Conservation (phyloP, 768 basidiomycete genomes). For the Melanogaster broomeanus region DNA sequence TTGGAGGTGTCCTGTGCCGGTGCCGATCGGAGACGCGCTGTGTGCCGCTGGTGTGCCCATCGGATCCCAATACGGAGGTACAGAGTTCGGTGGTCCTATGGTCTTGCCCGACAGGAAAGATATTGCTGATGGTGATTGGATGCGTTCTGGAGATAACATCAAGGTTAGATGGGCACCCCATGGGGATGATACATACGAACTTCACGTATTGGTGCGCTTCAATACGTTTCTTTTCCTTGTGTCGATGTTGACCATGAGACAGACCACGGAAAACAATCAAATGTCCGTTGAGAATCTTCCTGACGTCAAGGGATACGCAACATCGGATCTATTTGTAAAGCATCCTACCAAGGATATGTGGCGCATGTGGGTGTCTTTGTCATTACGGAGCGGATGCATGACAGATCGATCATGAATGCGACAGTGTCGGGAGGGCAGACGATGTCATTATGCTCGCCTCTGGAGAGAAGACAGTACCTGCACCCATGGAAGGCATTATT, state of each 20-base stretch:
- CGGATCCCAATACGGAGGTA: slow-evolving; percentile 16
- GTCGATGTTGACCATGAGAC: slow-evolving; percentile 1
- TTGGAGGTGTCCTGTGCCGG: slow-evolving; percentile 12
- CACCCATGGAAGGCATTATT: slow-evolving; percentile 29
- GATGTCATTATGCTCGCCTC: slow-evolving; percentile 33
- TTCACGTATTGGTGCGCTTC: slow-evolving; percentile 11
- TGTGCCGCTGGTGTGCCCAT: slow-evolving; percentile 17
- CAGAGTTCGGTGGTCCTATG: slow-evolving; percentile 17
- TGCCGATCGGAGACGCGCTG: slow-evolving; percentile 14
- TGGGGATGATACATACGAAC: slow-evolving; percentile 31
- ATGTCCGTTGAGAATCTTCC: slow-evolving; percentile 27
- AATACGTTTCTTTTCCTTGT: background rate
- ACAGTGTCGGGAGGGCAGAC: slow-evolving; percentile 34
- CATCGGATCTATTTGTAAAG: slow-evolving; percentile 42
- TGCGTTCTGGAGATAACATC: slow-evolving; percentile 22
- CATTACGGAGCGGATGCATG: slow-evolving; percentile 18
- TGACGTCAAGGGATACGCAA: slow-evolving; percentile 37
- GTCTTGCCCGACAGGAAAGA: slow-evolving; percentile 6
- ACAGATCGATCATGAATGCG: slow-evolving; percentile 20
- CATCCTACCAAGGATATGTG: slow-evolving; percentile 47
- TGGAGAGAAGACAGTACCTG: slow-evolving; percentile 26
- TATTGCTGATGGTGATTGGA: slow-evolving; percentile 21
- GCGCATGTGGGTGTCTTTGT: slow-evolving; percentile 37
- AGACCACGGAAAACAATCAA: slow-evolving; percentile 3
- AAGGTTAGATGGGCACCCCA: slow-evolving; percentile 27